Evolutionary conservation across 768 basidiomycete species (phyloP).

Genomic region (Nidula microcarpa): DNA sequence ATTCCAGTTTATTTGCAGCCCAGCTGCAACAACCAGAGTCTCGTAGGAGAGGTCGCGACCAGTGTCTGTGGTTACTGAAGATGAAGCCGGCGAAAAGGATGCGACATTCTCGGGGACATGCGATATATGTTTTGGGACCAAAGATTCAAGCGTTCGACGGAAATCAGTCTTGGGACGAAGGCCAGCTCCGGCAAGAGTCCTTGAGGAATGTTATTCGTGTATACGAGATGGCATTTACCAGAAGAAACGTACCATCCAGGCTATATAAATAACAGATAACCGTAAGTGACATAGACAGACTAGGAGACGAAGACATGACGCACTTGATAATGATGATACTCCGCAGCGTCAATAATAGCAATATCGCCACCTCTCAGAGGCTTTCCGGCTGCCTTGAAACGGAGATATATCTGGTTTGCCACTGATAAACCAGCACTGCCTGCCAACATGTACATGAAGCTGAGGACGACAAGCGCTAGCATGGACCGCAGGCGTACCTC

Average conservation of each 20-base stretch:
- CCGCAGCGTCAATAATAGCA: conserved; percentile 78
- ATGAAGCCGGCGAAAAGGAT: conserved; percentile 71
- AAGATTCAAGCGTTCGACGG: conserved; percentile 56
- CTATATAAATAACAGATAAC: conserved; percentile 37
- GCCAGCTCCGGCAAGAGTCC: conserved; percentile 93
- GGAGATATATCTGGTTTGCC: conserved; percentile 84
- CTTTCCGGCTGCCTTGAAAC: conserved; percentile 70
- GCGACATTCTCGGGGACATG: conserved; percentile 70
- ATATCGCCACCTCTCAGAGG: conserved; percentile 72
- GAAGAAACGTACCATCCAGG: conserved; percentile 75
- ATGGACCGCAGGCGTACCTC: conserved; percentile 47
- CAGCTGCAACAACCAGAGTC: conserved; percentile 82
- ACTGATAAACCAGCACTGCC: conserved; percentile 80
- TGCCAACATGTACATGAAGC: conserved; percentile 22
- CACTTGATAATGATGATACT: conserved; percentile 85
- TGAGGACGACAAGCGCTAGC: not conserved
- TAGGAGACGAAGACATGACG: conserved; percentile 8
- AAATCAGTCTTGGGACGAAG: conserved; percentile 69
- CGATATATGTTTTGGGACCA: conserved; percentile 73
- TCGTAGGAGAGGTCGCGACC: conserved; percentile 80
- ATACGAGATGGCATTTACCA: not conserved
- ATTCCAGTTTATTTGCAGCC: conserved; percentile 84
- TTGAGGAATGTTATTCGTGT: conserved; percentile 18
- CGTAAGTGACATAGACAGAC: not conserved
- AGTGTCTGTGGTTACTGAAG: conserved; percentile 67